Evolutionary conservation across 2,329 filamentous ascomycete species (phyloP), one percentile per base, ranked within the genome.

Genomic region (Verruconis gallopava): DNA sequence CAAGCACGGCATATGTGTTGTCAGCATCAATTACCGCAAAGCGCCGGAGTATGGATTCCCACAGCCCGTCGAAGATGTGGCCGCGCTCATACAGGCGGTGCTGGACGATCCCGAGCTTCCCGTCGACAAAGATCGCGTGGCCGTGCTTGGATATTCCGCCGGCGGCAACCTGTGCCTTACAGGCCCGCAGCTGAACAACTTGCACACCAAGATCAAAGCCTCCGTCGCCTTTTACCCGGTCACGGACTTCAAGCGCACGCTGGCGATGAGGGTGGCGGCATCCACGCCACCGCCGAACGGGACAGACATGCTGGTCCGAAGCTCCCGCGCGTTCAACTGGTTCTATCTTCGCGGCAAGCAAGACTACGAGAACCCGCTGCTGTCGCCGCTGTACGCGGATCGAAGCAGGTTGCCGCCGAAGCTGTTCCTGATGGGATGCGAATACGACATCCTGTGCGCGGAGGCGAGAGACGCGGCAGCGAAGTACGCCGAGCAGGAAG

Each of bases 1-100:
- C 39, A 47, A 51, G 1, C 57, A 64, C 40, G 50, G 52, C 40
- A 55, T 66, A 44, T 53, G 72, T 5, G 66, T 72, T 12, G 50
- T 72, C 13, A 62, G 60, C 13, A 58, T 74, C 21, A 60, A 68
- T 49, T 73, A 75, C 57, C 53, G 57, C 48, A 68, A 69, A 50
- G 62, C 67, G 0, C 71, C 70, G 0, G 47, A 50, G 5, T 46
- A 52, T 14, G 58, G 58, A 4, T 75, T 71, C 49, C 72, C 71
- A 0, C 50, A 44, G 0, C 56, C 61, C 1, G 55, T 65, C 4
- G 48, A 67, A 47, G 70, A 74, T 48, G 45, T 72, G 17, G 65
- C 62, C 18, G 64, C 64, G 0, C 56, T 71, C 15, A 56, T 61
- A 43, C 47, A 55, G 15, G 61, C 62, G 6, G 54, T 67, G 9